Percentiles rank a stretch among this genome's conserved stretches.
These are phyloP conservation scores for Immersiporthe knoxdaviesiana DNA, from an alignment of 2,329 filamentous ascomycete genomes.

Conservation along the genomic window DNA sequence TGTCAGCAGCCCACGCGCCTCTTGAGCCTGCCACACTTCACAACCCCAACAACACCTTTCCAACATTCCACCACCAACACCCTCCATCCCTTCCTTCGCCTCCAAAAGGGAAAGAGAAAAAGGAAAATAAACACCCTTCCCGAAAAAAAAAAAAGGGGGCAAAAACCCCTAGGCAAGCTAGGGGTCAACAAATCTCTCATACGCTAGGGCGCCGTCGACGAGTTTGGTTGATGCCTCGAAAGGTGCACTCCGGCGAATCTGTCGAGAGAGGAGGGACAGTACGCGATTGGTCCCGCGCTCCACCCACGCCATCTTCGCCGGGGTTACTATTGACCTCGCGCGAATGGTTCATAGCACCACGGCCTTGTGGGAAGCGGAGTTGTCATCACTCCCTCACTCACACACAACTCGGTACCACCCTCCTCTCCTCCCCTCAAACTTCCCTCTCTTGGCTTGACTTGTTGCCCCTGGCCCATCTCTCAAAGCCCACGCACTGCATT, in stretches of 20 bases:
- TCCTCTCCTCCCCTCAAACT: neutral
- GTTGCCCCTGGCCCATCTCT: neutral
- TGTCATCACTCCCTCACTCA: too few relatives aligned
- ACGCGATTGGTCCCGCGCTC: neutral
- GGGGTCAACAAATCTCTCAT: constrained; percentile 4
- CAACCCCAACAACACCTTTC: neutral
- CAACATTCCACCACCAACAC: neutral
- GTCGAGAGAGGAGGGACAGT: neutral
- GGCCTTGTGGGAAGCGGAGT: neutral
- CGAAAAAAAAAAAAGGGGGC: neutral
- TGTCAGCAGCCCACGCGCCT: neutral
- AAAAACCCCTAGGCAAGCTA: neutral
- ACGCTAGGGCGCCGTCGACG: neutral
- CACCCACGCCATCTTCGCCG: neutral
- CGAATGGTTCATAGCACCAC: neutral
- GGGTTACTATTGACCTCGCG: neutral
- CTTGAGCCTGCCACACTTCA: too few relatives aligned
- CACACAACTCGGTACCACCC: neutral
- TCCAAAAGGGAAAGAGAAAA: neutral
- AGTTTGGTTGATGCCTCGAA: constrained; percentile 4
- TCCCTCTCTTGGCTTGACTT: neutral
- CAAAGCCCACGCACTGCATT: neutral
- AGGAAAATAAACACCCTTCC: neutral
- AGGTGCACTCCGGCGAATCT: neutral
- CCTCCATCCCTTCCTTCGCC: neutral